phyloP scores from a whole-genome alignment of 2,329 filamentous ascomycete species.

The Pseudogymnoascus sp. region DNA sequence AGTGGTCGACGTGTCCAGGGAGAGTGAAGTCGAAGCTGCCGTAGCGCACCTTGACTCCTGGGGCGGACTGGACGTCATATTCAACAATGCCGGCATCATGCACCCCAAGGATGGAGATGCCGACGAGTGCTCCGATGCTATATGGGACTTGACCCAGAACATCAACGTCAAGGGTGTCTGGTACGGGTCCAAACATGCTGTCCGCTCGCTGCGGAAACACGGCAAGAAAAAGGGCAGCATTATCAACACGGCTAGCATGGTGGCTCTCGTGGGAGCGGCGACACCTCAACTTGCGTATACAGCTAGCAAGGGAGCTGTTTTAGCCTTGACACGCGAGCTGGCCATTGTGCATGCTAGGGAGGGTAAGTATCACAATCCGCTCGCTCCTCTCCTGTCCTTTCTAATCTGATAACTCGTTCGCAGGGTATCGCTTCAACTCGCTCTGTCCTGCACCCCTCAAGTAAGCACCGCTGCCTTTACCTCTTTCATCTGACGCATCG shows the following conservation, averaged over 20 bases:
- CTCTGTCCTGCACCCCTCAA: constrained; percentile 69
- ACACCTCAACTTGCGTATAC: constrained; percentile 71
- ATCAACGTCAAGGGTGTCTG: constrained; percentile 77
- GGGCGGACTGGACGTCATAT: constrained; percentile 67
- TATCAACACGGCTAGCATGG: constrained; percentile 68
- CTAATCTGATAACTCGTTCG: not conserved
- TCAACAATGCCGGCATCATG: constrained; percentile 82
- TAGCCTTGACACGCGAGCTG: constrained; percentile 66
- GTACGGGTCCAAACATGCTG: constrained; percentile 68
- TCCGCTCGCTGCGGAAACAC: constrained; percentile 59
- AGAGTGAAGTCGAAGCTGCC: constrained; percentile 55
- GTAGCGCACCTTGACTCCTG: constrained; percentile 57
- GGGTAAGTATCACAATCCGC: constrained; percentile 31
- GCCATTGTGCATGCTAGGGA: constrained; percentile 69
- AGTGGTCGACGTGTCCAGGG: constrained; percentile 62
- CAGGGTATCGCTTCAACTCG: constrained; percentile 63
- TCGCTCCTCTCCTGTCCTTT: not conserved
- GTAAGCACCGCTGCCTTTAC: not conserved
- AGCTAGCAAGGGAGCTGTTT: constrained; percentile 66
- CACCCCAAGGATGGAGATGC: constrained; percentile 58
- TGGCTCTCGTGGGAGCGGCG: constrained; percentile 62
- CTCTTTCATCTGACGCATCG: not conserved
- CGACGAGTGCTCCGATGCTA: constrained; percentile 61
- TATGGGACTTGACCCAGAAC: constrained; percentile 69
- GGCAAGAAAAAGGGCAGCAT: constrained; percentile 61